Percentiles rank a stretch among this genome's conserved stretches.
Conservation (phyloP, 768 basidiomycete genomes). For the Wakefieldia striispora region DNA sequence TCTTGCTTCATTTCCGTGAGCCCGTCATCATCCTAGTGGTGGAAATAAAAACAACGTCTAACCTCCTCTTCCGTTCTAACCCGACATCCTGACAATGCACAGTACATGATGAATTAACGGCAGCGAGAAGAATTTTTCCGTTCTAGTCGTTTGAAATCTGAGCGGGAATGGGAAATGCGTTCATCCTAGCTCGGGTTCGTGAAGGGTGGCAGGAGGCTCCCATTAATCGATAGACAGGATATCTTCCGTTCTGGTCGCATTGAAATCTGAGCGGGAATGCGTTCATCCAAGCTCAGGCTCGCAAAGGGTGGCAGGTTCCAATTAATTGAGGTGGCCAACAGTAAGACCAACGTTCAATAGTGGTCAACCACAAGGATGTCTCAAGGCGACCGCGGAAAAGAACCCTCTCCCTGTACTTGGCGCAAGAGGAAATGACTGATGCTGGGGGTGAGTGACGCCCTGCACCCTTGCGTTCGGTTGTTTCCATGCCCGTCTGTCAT, state of each 20-base stretch:
- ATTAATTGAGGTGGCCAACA: conserved; percentile 21
- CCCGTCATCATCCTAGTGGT: conserved; percentile 8
- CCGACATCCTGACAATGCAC: not conserved
- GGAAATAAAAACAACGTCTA: conserved; percentile 21
- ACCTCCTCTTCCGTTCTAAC: conserved; percentile 11
- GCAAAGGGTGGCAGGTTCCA: conserved; percentile 9
- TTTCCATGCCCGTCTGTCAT: conserved; percentile 11
- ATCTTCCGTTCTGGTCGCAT: conserved; percentile 1
- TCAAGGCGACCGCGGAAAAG: conserved; percentile 24
- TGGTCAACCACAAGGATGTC: conserved; percentile 23
- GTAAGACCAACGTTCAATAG: conserved; percentile 2
- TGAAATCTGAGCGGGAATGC: conserved; percentile 14
- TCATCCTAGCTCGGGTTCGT: not conserved
- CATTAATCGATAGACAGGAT: conserved; percentile 17
- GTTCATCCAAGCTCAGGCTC: not conserved
- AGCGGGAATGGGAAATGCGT: conserved; percentile 1
- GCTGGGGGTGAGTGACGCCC: conserved; percentile 5
- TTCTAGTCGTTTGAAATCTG: conserved; percentile 11
- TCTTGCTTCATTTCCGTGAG: conserved; percentile 27
- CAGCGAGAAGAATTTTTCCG: conserved; percentile 16
- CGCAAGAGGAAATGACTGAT: conserved; percentile 13
- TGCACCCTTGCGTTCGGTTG: conserved; percentile 10
- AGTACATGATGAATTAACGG: conserved; percentile 19
- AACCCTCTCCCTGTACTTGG: conserved; percentile 1
- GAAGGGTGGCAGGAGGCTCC: conserved; percentile 7